These are phyloP conservation scores for Talinum fruticosum DNA, from an alignment of 148 eudicot genomes.

Conservation along the genomic window DNA sequence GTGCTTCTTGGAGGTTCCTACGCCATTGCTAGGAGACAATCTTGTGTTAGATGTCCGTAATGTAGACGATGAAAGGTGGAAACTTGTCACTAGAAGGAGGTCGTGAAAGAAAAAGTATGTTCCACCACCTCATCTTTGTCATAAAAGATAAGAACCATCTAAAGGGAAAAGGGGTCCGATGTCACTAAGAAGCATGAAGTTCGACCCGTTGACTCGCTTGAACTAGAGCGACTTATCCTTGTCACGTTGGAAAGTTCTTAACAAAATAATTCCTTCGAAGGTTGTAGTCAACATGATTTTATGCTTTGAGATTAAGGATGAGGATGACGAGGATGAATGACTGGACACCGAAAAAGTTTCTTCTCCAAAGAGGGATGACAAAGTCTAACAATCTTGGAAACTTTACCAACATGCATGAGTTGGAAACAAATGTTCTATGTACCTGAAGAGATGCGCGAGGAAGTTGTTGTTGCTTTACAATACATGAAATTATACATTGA, in stretches of 20 bases:
- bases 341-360: background rate
- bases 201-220: background rate
- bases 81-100: background rate
- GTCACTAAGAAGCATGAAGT: background rate
- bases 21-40: background rate
- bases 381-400: background rate
- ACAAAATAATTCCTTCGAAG: no score
- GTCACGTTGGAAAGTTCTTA: no score
- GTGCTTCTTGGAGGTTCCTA: background rate
- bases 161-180: no score
- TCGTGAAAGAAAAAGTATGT: no score
- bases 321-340: background rate
- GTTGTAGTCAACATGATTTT: background rate
- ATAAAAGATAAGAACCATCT: no score
- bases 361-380: background rate
- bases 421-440: background rate
- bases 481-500: no score
- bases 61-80: background rate
- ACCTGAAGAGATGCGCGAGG: no score
- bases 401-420: background rate
- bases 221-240: background rate
- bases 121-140: no score
- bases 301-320: no score
- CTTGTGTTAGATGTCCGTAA: background rate
- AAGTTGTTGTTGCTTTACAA: no score